Conservation (phyloP, 2,329 filamentous ascomycete species). For the Diaporthe velutina region DNA sequence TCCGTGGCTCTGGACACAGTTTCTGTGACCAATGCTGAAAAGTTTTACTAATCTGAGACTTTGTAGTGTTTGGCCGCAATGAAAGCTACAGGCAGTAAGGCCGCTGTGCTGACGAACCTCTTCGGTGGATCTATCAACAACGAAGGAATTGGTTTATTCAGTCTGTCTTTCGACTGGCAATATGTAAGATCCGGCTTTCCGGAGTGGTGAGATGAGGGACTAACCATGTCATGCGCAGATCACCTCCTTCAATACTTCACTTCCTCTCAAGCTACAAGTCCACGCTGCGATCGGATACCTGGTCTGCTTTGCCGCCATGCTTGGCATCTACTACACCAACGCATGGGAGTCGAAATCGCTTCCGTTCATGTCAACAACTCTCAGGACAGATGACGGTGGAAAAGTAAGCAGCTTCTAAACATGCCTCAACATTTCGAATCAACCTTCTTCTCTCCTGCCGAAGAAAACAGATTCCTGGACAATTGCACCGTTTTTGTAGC, state of each 20-base stretch:
- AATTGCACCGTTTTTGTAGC: background rate
- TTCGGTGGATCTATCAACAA: slow-evolving; percentile 67
- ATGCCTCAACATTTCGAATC: no score
- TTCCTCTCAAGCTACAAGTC: slow-evolving; percentile 64
- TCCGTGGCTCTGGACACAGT: background rate
- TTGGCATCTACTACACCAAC: slow-evolving; percentile 65
- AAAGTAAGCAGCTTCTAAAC: slow-evolving; percentile 3
- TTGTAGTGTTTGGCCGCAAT: slow-evolving; percentile 61
- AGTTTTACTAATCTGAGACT: background rate
- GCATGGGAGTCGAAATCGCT: slow-evolving; percentile 59
- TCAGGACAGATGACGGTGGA: slow-evolving; percentile 55
- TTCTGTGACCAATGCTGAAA: no score
- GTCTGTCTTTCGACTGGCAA: slow-evolving; percentile 67
- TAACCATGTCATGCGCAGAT: slow-evolving; percentile 53
- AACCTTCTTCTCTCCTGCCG: background rate
- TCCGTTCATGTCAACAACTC: slow-evolving; percentile 68
- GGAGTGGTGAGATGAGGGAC: background rate
- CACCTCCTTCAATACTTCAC: slow-evolving; percentile 64
- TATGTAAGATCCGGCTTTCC: slow-evolving; percentile 55
- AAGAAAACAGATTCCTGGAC: background rate
- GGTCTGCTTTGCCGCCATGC: slow-evolving; percentile 63
- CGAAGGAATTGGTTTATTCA: slow-evolving; percentile 64
- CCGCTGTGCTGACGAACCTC: slow-evolving; percentile 57
- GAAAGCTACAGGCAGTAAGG: slow-evolving; percentile 61
- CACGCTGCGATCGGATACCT: slow-evolving; percentile 61